phyloP scores from a whole-genome alignment of 202 grass and related monocot species.

The Setaria italica region DNA sequence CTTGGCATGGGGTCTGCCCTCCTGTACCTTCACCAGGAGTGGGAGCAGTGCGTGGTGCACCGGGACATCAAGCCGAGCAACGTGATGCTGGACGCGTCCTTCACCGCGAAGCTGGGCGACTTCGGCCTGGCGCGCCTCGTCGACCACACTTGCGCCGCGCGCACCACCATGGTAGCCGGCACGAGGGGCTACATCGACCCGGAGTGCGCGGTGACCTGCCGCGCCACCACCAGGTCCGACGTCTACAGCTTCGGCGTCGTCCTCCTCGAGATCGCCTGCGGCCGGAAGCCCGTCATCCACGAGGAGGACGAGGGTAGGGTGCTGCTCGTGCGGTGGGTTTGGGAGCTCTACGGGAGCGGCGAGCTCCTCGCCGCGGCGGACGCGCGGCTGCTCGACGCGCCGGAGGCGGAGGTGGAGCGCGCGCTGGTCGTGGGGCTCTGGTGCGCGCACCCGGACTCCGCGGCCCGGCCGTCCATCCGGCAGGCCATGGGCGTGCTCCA shows the following conservation, averaged over 20 bases:
- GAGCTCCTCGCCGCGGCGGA: constrained; percentile 21
- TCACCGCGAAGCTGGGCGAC: constrained; percentile 55
- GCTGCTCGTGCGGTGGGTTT: constrained; percentile 48
- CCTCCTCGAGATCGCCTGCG: neutral
- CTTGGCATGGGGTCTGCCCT: constrained; percentile 47
- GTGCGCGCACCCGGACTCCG: constrained; percentile 36
- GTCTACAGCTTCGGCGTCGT: neutral
- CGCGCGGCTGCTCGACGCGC: constrained; percentile 11
- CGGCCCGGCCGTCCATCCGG: constrained; percentile 30
- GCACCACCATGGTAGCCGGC: constrained; percentile 44
- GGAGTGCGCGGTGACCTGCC: constrained; percentile 39
- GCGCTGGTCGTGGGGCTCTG: constrained; percentile 32
- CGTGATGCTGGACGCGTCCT: constrained; percentile 52
- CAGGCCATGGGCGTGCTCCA: constrained; percentile 34
- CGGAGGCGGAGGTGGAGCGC: constrained; percentile 23
- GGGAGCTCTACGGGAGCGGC: constrained; percentile 28
- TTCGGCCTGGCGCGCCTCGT: constrained; percentile 54
- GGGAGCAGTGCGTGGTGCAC: neutral
- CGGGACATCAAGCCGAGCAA: neutral
- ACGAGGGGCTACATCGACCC: constrained; percentile 53
- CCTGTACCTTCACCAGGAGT: constrained; percentile 46
- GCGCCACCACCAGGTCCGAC: constrained; percentile 21
- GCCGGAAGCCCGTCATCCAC: constrained; percentile 31
- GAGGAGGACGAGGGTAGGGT: constrained; percentile 26
- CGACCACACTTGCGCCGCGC: constrained; percentile 8